Evolutionary conservation across 176 grass and related monocot genomes (phyloP), one percentile per base, ranked within the genome.

Genomic region (Musa itinerans): DNA sequence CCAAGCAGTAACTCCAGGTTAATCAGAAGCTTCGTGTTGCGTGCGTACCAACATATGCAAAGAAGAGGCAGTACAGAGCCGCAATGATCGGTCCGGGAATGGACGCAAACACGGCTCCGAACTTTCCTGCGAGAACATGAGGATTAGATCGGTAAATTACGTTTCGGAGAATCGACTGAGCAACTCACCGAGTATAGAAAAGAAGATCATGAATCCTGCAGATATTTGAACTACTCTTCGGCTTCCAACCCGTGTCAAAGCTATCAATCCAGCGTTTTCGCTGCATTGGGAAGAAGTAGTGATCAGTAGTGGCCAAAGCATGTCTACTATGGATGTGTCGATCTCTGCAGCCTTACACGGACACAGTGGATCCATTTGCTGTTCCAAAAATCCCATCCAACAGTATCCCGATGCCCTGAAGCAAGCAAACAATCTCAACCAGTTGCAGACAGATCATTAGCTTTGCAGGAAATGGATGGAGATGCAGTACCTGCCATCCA

Each of bases 181-280:
- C n/a, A 25, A 49, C 53, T 74, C 76, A 89, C 87, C 87, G 15
- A 85, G 83, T 13, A 89, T 56, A 23, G 87, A 89, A 65, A 89
- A 89, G 80, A 83, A 85, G 27, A 85, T 85, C 87, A 85, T 89
- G 83, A 89, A 89, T 3, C 71, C 83, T 70, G 87, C 83, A 83
- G 87, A 85, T 80, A 89, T 89, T 56, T 89, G 87, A 9, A 89
- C 83, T 63, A 89, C 87, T 80, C 80, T 82, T 65, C 87, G 65
- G 63, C 87, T 89, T 61, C 87, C 87, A 74, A 89, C 83, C 74
- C 85, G 83, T 19, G 87, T 89, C 80, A 85, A 83, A 14, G 80
- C 83, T 69, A 89, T 72, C 4, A 89, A 65, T 64, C 87, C 87
- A 15, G 87, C 83, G 68, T 89, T 89, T 83, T 89, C 87, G 48